A percentile compares a stretch with the other conserved stretches of the same genome.
These are phyloP conservation scores for Orychophragmus violaceus DNA, from an alignment of 345 rosid species.

Conservation along the genomic window DNA sequence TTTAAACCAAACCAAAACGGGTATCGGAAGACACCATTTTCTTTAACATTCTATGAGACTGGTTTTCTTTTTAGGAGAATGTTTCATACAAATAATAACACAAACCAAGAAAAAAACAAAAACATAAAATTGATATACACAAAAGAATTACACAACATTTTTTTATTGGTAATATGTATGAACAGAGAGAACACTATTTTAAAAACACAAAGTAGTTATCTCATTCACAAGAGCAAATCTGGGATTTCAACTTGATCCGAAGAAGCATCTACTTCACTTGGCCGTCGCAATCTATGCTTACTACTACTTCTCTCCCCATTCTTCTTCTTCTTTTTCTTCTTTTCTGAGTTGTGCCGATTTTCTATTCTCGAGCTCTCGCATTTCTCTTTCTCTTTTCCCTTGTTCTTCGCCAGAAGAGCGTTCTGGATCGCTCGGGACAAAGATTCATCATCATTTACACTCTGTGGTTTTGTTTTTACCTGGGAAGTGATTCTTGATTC, in stretches of 20 bases:
- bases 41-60: too few relatives aligned
- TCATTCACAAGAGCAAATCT: slow-evolving; percentile 56
- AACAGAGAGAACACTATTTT: not conserved
- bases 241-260: slow-evolving; percentile 46
- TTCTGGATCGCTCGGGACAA: too few relatives aligned
- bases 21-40: too few relatives aligned
- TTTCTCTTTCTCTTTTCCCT: slow-evolving; percentile 7
- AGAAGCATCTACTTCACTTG: slow-evolving; percentile 8
- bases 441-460: too few relatives aligned
- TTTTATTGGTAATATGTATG: not conserved
- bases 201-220: not conserved
- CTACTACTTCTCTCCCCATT: slow-evolving; percentile 38
- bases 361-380: not conserved
- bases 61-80: too few relatives aligned
- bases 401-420: too few relatives aligned
- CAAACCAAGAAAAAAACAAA: not conserved
- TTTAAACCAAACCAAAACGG: too few relatives aligned
- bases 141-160: slow-evolving; percentile 8
- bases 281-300: slow-evolving; percentile 35
- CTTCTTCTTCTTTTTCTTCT: slow-evolving; percentile 49
- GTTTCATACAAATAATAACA: not conserved
- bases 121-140: slow-evolving; percentile 10
- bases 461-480: too few relatives aligned
- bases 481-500: too few relatives aligned
- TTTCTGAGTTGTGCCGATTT: slow-evolving; percentile 11